Evolutionary conservation across 106 monocot genomes (phyloP).

Genomic region (Dendrobium catenatum): DNA sequence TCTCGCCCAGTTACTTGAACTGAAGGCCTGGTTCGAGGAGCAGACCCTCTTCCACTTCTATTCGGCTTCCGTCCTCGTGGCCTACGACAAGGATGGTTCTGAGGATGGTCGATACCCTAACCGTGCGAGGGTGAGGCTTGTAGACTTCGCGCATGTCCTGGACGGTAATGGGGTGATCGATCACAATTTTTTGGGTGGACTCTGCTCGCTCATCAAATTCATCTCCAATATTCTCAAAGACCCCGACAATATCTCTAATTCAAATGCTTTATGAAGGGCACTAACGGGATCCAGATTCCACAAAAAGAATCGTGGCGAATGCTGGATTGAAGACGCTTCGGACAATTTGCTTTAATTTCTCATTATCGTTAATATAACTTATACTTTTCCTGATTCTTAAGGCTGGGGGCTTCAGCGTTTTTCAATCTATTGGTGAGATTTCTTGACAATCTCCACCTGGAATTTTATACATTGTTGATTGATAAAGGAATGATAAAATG

Average conservation of each 20-base stretch:
- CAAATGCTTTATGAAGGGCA: not conserved
- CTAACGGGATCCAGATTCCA: not conserved
- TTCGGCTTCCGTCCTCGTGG: slow-evolving; percentile 55
- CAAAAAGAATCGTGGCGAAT: not conserved
- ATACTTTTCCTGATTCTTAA: not conserved
- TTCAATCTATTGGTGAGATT: not conserved
- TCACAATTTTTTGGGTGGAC: slow-evolving; percentile 78
- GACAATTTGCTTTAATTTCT: not conserved
- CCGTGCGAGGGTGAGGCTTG: slow-evolving; percentile 42
- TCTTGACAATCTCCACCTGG: not conserved
- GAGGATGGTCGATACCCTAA: not conserved
- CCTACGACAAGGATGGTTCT: slow-evolving; percentile 21
- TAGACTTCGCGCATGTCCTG: slow-evolving; percentile 78
- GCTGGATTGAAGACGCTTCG: not conserved
- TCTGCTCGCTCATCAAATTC: slow-evolving; percentile 79
- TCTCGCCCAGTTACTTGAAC: slow-evolving; percentile 51
- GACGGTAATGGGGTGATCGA: slow-evolving; percentile 73
- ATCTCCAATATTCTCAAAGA: slow-evolving; percentile 24
- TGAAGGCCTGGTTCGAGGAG: slow-evolving; percentile 84
- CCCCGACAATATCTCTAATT: not conserved
- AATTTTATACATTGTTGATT: not conserved
- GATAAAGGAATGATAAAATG: not conserved
- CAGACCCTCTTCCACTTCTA: slow-evolving; percentile 81
- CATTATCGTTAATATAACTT: not conserved
- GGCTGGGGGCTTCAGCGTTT: not conserved